Conservation (phyloP, 345 rosid genomes). For the Turnera subulata region DNA sequence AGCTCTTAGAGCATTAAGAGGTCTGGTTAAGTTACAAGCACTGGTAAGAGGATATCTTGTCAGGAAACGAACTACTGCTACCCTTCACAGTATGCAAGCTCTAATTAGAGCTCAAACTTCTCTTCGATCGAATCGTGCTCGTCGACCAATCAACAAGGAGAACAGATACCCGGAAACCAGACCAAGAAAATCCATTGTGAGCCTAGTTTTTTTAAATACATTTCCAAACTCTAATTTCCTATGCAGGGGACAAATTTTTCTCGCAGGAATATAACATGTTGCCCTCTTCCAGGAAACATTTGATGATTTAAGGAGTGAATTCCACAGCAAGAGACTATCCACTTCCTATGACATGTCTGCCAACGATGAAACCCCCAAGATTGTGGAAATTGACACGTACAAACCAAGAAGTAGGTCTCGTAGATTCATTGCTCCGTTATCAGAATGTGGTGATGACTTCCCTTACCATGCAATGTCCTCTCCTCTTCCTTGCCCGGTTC, state of each 20-base stretch:
- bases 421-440: constrained; percentile 13
- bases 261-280: too few relatives aligned
- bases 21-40: constrained; percentile 27
- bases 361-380: constrained; percentile 22
- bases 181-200: constrained; percentile 17
- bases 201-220: not conserved
- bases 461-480: constrained; percentile 19
- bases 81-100: constrained; percentile 30
- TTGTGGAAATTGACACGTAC: constrained; percentile 26
- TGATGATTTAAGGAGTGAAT: constrained; percentile 23
- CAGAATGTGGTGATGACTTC: constrained; percentile 23
- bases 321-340: constrained; percentile 25
- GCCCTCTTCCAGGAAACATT: constrained; percentile 20
- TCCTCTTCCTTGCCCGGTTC: constrained; percentile 25
- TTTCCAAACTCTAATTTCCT: not conserved
- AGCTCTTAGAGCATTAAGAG: constrained; percentile 29
- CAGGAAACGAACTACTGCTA: constrained; percentile 24
- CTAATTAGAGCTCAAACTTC: constrained; percentile 28
- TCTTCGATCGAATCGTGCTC: constrained; percentile 16
- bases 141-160: constrained; percentile 9
- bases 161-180: constrained; percentile 14
- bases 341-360: constrained; percentile 17
- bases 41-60: constrained; percentile 29
- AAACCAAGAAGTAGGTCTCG: constrained; percentile 25
- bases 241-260: too few relatives aligned